Conservation (phyloP, 2,329 filamentous ascomycete genomes). For the Emmonsiellopsis sp. region DNA sequence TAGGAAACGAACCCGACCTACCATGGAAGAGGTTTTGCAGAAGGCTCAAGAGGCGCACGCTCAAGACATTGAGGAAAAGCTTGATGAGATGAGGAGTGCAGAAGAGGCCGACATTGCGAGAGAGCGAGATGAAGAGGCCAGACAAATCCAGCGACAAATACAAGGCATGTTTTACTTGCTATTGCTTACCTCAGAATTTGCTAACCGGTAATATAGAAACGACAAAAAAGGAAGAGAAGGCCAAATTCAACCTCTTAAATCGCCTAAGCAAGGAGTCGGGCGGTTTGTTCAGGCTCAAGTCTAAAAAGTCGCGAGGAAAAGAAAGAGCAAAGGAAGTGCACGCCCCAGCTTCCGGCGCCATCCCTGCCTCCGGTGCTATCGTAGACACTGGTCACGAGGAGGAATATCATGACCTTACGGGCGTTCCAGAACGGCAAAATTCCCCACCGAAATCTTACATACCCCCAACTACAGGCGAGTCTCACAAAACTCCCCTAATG, state of each 20-base stretch:
- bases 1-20: constrained; percentile 61
- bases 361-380: neutral
- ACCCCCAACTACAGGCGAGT: neutral
- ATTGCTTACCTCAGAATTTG: neutral
- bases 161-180: neutral
- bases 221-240: neutral
- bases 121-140: neutral
- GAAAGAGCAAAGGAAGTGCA: neutral
- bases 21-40: constrained; percentile 70
- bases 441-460: neutral
- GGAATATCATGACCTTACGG: neutral
- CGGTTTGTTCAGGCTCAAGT: neutral
- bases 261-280: neutral
- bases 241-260: neutral
- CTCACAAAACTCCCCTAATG: neutral
- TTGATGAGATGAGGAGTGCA: constrained; percentile 40
- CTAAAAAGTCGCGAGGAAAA: neutral
- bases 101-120: neutral
- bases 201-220: neutral
- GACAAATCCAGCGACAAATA: neutral
- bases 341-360: neutral
- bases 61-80: constrained; percentile 48
- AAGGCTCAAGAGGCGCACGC: constrained; percentile 62
- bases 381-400: neutral
- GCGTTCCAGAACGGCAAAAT: neutral